Evolutionary conservation across 148 eudicot genomes (phyloP), one percentile per base, ranked within the genome.

Genomic region (Tetragonia tetragonoides): DNA sequence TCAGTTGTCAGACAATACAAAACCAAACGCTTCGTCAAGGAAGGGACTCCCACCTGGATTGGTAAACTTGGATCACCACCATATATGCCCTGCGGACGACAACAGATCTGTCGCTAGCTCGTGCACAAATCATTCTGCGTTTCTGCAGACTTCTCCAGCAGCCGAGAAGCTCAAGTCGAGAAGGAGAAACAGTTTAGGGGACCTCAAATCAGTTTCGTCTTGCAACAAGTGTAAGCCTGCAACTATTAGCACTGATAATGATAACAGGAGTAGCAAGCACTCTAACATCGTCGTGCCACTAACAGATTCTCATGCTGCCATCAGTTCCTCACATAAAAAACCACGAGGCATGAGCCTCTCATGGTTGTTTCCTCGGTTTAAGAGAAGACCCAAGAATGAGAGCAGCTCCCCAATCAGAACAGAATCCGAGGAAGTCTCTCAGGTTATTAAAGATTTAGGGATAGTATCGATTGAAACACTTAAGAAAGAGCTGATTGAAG

Each of bases 191-290:
- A 90, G 94, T 77, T 75, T 91, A 82, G 94, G 91, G 3, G 94
- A 95, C 60, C 46, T 84, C 42, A 86, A 81, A 75, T 88, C 92
- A 18, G 84, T 84, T n/a, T 87, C 97, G 2, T 90, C 95, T 4
- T 87, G 89, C 90, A 89, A 88, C 76, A 87, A 79, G 49, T 91
- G 93, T 85, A 86, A 79, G 73, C 92, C 91, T 62, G 90, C 91
- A n/a, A 54, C 79, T 40, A 79, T 80, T 37, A 87, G 84, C 57
- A 75, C 78, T 67, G 84, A 83, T 17, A 28, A 67, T 38, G 85
- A 83, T 34, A 79, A 46, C 54, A 66, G n/a, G 37, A 89, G 80
- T 74, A 84, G 68, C 70, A 86, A 70, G 82, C 83, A 86, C 73
- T 89, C 91, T 11, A 89, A 87, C 68, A 80, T 83, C 12, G 78